Evolutionary conservation across 75 land plant genomes (phyloP).

Genomic region (Adiantum capillusveneris): DNA sequence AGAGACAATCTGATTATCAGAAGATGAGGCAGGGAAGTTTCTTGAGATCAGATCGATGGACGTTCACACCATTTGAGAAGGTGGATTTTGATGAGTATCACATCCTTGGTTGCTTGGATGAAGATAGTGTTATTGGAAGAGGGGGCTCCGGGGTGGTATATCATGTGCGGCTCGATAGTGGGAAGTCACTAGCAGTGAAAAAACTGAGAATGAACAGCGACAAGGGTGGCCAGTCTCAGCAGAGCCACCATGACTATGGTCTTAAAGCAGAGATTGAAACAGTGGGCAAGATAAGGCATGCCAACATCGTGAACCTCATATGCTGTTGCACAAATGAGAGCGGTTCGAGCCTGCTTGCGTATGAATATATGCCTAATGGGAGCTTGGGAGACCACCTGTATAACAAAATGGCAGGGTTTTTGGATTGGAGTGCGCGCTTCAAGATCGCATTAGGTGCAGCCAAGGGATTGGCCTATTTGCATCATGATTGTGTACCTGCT

Average conservation of each 20-base stretch:
- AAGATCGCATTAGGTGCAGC: slow-evolving; percentile 53
- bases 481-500: slow-evolving; percentile 50
- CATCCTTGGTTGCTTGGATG: slow-evolving; percentile 34
- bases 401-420: slow-evolving; percentile 14
- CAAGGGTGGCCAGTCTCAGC: neutral
- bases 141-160: slow-evolving; percentile 50
- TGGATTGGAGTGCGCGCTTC: slow-evolving; percentile 33
- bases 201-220: slow-evolving; percentile 29
- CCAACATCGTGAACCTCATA: slow-evolving; percentile 70
- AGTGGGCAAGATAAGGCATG: slow-evolving; percentile 59
- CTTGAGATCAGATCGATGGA: slow-evolving; percentile 29
- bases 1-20: slow-evolving; percentile 4
- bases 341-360: slow-evolving; percentile 49
- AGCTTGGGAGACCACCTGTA: slow-evolving; percentile 55
- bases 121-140: slow-evolving; percentile 34
- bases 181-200: slow-evolving; percentile 49
- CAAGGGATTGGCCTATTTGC: slow-evolving; percentile 50
- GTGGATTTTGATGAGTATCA: slow-evolving; percentile 52
- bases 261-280: slow-evolving; percentile 60
- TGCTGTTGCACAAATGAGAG: slow-evolving; percentile 63
- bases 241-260: slow-evolving; percentile 19
- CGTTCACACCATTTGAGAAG: slow-evolving; percentile 51
- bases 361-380: slow-evolving; percentile 77
- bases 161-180: slow-evolving; percentile 25
- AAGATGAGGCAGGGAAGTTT: neutral